Conservation (phyloP, 306 rosid genomes). For the Rubus parviflorus region DNA sequence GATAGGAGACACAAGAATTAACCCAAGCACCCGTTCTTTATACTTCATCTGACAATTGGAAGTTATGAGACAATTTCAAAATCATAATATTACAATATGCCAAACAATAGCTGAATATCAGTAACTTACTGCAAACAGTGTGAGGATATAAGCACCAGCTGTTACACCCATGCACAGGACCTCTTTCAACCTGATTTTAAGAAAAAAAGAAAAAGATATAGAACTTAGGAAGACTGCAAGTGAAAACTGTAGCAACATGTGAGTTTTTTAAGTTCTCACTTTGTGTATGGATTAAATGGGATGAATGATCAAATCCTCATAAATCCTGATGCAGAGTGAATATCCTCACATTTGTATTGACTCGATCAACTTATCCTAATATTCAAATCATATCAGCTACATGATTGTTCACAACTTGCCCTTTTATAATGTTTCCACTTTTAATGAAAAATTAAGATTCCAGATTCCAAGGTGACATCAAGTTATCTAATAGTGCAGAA, state of each 20-base stretch:
- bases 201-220: not conserved
- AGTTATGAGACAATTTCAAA: conserved; percentile 14
- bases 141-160: conserved; percentile 83
- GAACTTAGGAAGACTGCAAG: conserved; percentile 22
- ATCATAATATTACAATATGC: conserved; percentile 14
- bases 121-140: conserved; percentile 76
- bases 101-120: conserved; percentile 6
- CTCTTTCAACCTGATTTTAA: conserved; percentile 61
- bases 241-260: not conserved
- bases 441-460: not conserved
- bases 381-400: not conserved
- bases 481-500: not conserved
- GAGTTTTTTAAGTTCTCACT: not conserved
- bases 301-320: not conserved
- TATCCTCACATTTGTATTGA: not conserved
- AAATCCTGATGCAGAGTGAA: not conserved
- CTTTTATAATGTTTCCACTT: not conserved
- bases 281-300: not conserved
- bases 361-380: not conserved
- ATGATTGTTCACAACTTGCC: not conserved
- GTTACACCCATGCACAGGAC: conserved; percentile 86
- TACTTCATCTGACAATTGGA: conserved; percentile 63
- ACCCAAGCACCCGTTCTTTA: conserved; percentile 70
- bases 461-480: not conserved
- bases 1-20: conserved; percentile 81